phyloP scores from a whole-genome alignment of 352 stramenopile species.

The Globisporangium iwayamae region DNA sequence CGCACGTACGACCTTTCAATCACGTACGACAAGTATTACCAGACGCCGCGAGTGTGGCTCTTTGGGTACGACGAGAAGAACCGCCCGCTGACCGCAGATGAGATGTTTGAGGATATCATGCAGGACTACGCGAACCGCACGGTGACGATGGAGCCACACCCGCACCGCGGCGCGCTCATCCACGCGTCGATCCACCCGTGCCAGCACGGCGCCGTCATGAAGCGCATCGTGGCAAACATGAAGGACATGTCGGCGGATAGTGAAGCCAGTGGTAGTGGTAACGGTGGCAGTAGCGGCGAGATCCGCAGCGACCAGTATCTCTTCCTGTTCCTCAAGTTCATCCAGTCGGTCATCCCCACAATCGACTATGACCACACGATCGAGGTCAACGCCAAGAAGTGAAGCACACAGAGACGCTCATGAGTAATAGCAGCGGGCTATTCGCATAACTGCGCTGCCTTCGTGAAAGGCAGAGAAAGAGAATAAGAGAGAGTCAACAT shows the following conservation, averaged over 20 bases:
- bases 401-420: not conserved
- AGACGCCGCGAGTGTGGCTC: constrained; percentile 98
- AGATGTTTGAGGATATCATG: constrained; percentile 99
- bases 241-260: constrained; percentile 39
- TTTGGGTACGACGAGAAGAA: constrained; percentile 94
- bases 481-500: not conserved
- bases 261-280: constrained; percentile 13
- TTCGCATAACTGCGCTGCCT: not conserved
- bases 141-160: constrained; percentile 98
- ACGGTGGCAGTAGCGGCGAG: constrained; percentile 30
- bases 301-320: constrained; percentile 97
- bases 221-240: constrained; percentile 95
- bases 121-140: constrained; percentile 99
- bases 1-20: constrained; percentile 98
- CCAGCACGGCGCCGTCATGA: constrained; percentile 98
- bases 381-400: constrained; percentile 87
- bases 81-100: constrained; percentile 83
- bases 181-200: constrained; percentile 98
- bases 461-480: not conserved
- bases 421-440: not conserved
- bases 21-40: constrained; percentile 99
- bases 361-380: constrained; percentile 99
- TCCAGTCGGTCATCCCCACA: constrained; percentile 97
- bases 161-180: constrained; percentile 83
- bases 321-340: constrained; percentile 99